phyloP scores from a whole-genome alignment of 371 early-diverging fungal species.

The Dichotomocladium elegans region DNA sequence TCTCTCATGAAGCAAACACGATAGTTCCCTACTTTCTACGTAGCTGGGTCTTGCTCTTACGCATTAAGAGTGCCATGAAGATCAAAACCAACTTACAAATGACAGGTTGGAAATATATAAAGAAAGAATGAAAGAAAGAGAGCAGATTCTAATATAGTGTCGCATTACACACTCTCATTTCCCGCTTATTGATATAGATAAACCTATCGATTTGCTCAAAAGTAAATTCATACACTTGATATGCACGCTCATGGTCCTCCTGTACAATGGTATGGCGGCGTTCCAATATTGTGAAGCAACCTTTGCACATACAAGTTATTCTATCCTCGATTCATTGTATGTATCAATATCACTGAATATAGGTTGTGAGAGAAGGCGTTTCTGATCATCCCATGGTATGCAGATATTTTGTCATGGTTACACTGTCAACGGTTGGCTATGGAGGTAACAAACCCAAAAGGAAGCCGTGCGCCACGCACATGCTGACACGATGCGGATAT shows the following conservation, averaged over 20 bases:
- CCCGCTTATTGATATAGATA: conserved; percentile 5
- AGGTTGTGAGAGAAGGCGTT: background rate
- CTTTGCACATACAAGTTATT: conserved; percentile 49
- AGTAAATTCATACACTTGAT: conserved; percentile 60
- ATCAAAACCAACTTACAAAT: conserved; percentile 54
- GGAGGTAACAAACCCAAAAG: conserved; percentile 47
- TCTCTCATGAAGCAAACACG: background rate
- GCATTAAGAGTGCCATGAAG: conserved; percentile 57
- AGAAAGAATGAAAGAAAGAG: too few relatives aligned
- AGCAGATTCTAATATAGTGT: too few relatives aligned
- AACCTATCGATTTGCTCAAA: conserved; percentile 52
- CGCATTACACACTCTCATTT: too few relatives aligned
- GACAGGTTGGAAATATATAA: conserved; percentile 35
- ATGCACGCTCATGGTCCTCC: conserved; percentile 55
- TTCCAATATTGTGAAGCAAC: conserved; percentile 68
- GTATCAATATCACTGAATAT: background rate
- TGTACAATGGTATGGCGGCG: conserved; percentile 68
- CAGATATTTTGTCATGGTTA: conserved; percentile 64
- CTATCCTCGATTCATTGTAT: conserved; percentile 48
- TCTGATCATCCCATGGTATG: background rate
- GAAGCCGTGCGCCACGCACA: too few relatives aligned
- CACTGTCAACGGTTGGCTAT: conserved; percentile 77
- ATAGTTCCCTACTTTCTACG: conserved; percentile 61
- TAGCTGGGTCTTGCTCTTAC: conserved; percentile 53
- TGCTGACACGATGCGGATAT: too few relatives aligned